Evolutionary conservation across 805 yeast species (phyloP).

Genomic region (Scheffersomyces amazonensis): DNA sequence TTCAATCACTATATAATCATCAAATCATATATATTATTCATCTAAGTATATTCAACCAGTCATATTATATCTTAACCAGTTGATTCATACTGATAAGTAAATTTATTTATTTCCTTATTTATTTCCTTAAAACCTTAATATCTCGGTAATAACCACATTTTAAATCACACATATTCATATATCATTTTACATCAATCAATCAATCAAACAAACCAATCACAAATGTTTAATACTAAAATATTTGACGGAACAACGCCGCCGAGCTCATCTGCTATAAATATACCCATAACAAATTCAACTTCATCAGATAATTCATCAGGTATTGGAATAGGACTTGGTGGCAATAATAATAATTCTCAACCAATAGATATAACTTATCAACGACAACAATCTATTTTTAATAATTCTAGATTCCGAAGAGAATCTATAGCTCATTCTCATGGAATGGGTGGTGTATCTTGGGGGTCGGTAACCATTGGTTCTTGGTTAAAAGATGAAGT

Average conservation of each 20-base stretch:
- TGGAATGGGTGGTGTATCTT: conserved; percentile 96
- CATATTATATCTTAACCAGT: no score
- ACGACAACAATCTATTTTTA: conserved; percentile 39
- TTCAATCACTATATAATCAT: no score
- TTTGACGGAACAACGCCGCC: conserved; percentile 26
- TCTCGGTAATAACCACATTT: no score
- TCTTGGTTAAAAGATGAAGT: conserved; percentile 96
- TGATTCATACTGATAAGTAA: no score
- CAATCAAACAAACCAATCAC: no score
- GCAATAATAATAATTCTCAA: conserved; percentile 25
- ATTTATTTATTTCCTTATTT: no score
- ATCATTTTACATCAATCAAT: no score
- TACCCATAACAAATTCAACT: conserved; percentile 15
- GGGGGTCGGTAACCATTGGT: conserved; percentile 96
- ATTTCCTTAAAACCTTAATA: no score
- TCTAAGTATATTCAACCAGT: no score
- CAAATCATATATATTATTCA: no score
- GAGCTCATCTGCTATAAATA: conserved; percentile 25
- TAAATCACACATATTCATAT: no score
- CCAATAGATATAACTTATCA: conserved; percentile 45
- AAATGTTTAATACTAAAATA: conserved; percentile 44
- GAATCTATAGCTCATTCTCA: conserved; percentile 94
- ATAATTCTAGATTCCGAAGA: conserved; percentile 58
- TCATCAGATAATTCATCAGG: not conserved
- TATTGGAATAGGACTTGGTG: not conserved